Evolutionary conservation across 805 yeast species (phyloP), one percentile per base, ranked within the genome.

Genomic region (Metschnikowia colocasiae): DNA sequence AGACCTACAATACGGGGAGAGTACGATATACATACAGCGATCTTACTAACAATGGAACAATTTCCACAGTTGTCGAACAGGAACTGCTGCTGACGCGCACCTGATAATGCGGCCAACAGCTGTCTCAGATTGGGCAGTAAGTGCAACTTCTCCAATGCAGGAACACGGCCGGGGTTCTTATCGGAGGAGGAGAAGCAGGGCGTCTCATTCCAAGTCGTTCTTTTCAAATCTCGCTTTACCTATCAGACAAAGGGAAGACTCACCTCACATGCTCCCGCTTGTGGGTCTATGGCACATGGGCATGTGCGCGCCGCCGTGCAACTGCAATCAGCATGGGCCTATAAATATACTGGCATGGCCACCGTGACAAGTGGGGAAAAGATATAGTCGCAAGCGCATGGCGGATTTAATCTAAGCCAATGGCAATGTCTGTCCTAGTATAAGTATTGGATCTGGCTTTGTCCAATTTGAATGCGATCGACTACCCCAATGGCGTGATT

Each of bases 31-130:
- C 27, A 15, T 13, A 16, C 13, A n/a, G 26, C 22, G 22, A 4
- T 12, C 4, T 35, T 35, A n/a, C 29, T 16, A 36, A 15, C 20
- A 36, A 36, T 36, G 20, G 19, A 8, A 15, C 30, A 9, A 15
- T 15, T n/a, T 25, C n/a, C 30, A 23, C 40, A 30, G 20, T 8
- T 36, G 19, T 10, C 9, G 30, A n/a, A 9, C 30, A 10, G 19
- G 10, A 6, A 25, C 18, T 13, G 27, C 30, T 15, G 30, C 30
- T 36, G 30, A 25, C 30, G 40, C 40, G 40, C 40, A 36, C 40
- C 40, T 36, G 40, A 36, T 36, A 23, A 36, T 36, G 40, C 40
- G 40, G 40, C 19, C 39, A 35, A 35, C 39, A 9, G n/a, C 26
- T 22, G 30, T 23, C 26, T 35, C 27, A 35, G 38, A 35, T 13